A percentile compares a stretch with the other conserved stretches of the same genome.
Conservation (phyloP, 2,329 filamentous ascomycete genomes). For the Exophiala xenobiotica region DNA sequence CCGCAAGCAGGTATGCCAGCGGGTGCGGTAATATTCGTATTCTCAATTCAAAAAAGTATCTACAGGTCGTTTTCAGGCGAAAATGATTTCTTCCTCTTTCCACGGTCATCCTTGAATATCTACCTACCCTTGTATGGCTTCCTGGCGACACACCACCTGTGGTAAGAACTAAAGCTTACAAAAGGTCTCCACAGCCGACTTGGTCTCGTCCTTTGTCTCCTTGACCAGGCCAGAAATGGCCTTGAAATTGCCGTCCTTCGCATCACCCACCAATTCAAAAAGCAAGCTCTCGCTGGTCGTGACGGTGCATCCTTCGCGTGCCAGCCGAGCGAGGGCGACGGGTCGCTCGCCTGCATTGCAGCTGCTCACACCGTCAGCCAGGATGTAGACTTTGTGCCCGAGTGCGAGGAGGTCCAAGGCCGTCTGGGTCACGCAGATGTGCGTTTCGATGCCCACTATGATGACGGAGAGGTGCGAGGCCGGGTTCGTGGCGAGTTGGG, state of each 20-base stretch:
- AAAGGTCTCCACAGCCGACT: conserved; percentile 64
- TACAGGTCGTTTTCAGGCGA: too few species aligned
- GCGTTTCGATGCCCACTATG: conserved; percentile 86
- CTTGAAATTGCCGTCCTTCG: conserved; percentile 68
- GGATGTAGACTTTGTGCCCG: conserved; percentile 79
- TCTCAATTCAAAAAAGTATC: too few species aligned
- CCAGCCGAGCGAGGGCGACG: conserved; percentile 73
- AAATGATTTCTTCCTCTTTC: too few species aligned
- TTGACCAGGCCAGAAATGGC: conserved; percentile 74
- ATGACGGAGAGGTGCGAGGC: conserved; percentile 59
- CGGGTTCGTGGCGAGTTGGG: conserved; percentile 17
- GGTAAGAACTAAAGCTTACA: conserved; percentile 21
- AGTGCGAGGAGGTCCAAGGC: conserved; percentile 72
- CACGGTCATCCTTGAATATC: too few species aligned
- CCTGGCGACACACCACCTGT: too few species aligned
- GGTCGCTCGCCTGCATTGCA: conserved; percentile 79
- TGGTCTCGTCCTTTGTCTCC: conserved; percentile 70
- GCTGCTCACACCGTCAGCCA: conserved; percentile 87
- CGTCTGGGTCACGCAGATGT: conserved; percentile 94
- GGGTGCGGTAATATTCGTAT: too few species aligned
- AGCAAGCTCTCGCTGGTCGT: conserved; percentile 87
- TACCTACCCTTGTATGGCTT: too few species aligned
- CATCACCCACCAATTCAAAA: conserved; percentile 87
- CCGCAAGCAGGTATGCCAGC: too few species aligned
- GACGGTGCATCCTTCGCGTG: conserved; percentile 72